Evolutionary conservation across 2,329 filamentous ascomycete genomes (phyloP), one percentile per base, ranked within the genome.

Genomic region (Chalara sp.): DNA sequence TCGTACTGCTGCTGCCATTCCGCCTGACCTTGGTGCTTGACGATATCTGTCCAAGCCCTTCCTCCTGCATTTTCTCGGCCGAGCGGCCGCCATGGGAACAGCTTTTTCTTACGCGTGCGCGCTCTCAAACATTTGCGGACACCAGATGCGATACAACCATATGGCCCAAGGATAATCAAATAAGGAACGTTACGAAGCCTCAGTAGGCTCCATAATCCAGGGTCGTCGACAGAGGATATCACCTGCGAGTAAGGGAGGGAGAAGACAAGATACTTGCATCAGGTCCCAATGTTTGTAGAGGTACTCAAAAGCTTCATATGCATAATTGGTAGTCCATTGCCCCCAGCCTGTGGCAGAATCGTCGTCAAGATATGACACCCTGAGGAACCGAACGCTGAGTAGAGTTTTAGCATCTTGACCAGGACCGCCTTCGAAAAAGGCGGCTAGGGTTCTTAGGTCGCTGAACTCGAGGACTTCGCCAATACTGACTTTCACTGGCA

Each of bases 1-100:
- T 57, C 10, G 51, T 51, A 57, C 44, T 53, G 51, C 48, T 52
- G n/a, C n/a, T n/a, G n/a, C n/a, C n/a, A n/a, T n/a, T n/a, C n/a
- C n/a, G n/a, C n/a, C n/a, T n/a, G n/a, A n/a, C n/a, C n/a, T n/a
- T n/a, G n/a, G n/a, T n/a, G n/a, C n/a, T n/a, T n/a, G n/a, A n/a
- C n/a, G n/a, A n/a, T n/a, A n/a, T 6, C 40, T 42, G 6, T 7
- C 40, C 40, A 42, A 6, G n/a, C 13, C 6, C n/a, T 42, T 13
- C 12, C 7, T 6, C 40, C 48, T 44, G 33, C 48, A 42, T 49
- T 55, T 44, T 58, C 50, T 42, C 53, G 32, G 40, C 53, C 47
- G 46, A 57, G 50, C 44, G 46, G 42, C 33, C 32, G 46, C 51
- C 42, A 54, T 51, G 52, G 47, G 48, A 58, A 55, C 11, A 58